Evolutionary conservation across 176 grass and related monocot genomes (phyloP).

Genomic region (Eleusine coracana): DNA sequence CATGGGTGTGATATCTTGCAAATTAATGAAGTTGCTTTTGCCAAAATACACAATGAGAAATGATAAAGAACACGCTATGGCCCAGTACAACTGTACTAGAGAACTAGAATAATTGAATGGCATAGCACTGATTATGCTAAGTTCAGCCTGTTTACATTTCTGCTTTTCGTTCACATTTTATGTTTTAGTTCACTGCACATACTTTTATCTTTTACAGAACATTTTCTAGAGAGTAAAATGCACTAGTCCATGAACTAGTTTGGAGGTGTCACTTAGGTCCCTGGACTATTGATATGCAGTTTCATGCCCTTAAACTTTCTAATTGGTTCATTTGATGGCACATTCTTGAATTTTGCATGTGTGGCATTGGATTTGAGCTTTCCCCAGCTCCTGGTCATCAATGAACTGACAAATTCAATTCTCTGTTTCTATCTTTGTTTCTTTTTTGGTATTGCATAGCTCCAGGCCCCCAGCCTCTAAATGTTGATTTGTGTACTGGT

Average conservation of each 20-base stretch:
- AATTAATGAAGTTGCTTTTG: slow-evolving; percentile 1
- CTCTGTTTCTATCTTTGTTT: not conserved
- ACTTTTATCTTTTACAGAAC: not conserved
- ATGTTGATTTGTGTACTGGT: not conserved
- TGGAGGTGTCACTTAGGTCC: not conserved
- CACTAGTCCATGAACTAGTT: not conserved
- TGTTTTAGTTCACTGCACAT: not conserved
- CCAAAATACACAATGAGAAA: not conserved
- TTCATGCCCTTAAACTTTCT: not conserved
- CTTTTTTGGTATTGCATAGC: not conserved
- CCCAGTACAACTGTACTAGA: not conserved
- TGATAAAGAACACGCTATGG: slow-evolving; percentile 8
- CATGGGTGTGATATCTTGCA: slow-evolving; percentile 13
- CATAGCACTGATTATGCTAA: slow-evolving; percentile 8
- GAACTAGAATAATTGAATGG: slow-evolving; percentile 5
- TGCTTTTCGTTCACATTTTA: not conserved
- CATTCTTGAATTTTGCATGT: not conserved
- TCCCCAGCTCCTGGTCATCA: not conserved
- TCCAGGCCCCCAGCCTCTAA: not conserved
- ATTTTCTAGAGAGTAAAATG: not conserved
- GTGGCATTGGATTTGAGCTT: not conserved
- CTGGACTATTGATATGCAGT: not conserved
- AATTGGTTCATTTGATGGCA: not conserved
- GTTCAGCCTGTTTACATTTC: slow-evolving; percentile 15
- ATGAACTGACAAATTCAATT: not conserved